Percentiles rank a stretch among this genome's conserved stretches.
phyloP scores from a whole-genome alignment of 179 eudicot species.

The Silene vulgaris region DNA sequence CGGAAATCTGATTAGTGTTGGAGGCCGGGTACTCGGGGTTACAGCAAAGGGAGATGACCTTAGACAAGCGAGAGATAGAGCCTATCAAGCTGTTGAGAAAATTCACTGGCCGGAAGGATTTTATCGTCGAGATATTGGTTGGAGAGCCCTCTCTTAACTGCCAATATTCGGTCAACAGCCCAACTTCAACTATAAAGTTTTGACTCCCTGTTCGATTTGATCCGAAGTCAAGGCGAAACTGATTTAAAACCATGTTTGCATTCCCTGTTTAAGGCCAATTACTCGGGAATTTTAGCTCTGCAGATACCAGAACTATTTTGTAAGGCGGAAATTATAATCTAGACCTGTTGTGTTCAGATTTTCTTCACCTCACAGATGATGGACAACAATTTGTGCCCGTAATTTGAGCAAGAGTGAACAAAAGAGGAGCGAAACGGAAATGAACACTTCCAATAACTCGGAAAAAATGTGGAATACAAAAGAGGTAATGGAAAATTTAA shows the following conservation, averaged over 20 bases:
- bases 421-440: not conserved
- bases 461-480: slow-evolving; percentile 15
- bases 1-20: slow-evolving; percentile 64
- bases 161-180: not conserved
- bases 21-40: slow-evolving; percentile 94
- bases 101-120: slow-evolving; percentile 80
- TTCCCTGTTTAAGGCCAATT: no score
- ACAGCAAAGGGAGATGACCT: slow-evolving; percentile 79
- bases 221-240: not conserved
- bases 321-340: no score
- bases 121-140: slow-evolving; percentile 72
- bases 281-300: no score
- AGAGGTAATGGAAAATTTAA: slow-evolving; percentile 8
- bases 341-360: not conserved
- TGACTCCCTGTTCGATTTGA: not conserved
- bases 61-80: slow-evolving; percentile 65
- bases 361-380: not conserved
- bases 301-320: no score
- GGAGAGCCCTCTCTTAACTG: slow-evolving; percentile 68
- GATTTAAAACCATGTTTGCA: no score
- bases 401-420: not conserved
- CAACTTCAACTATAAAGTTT: not conserved
- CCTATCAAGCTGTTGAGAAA: slow-evolving; percentile 60
- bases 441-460: slow-evolving; percentile 14
- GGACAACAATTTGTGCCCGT: not conserved